These are phyloP conservation scores for Diplodia intermedia DNA, from an alignment of 2,329 filamentous ascomycete genomes.

Conservation along the genomic window DNA sequence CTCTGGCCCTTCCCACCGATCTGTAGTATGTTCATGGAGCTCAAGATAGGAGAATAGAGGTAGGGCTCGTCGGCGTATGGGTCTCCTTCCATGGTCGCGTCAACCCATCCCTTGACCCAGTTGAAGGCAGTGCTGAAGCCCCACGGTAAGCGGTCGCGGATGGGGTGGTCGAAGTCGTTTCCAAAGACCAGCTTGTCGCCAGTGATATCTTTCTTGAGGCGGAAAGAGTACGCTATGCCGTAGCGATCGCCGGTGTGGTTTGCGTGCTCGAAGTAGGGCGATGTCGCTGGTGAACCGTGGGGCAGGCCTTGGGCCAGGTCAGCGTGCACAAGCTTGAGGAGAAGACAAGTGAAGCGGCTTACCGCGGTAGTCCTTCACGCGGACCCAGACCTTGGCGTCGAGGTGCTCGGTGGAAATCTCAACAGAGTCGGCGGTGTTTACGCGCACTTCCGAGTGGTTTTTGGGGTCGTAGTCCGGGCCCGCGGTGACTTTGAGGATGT, in stretches of 20 bases:
- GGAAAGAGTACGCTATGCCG: conserved; percentile 80
- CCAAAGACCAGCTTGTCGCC: conserved; percentile 84
- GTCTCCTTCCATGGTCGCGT: conserved; percentile 89
- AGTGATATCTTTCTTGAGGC: conserved; percentile 70
- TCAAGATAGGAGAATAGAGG: conserved; percentile 81
- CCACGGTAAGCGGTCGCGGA: conserved; percentile 82
- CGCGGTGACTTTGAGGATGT: conserved; percentile 81
- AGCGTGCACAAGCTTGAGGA: background rate
- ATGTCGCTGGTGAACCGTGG: conserved; percentile 69
- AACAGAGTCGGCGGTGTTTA: conserved; percentile 72
- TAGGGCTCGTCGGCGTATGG: conserved; percentile 86
- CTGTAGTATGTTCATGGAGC: conserved; percentile 77
- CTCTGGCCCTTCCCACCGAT: conserved; percentile 59
- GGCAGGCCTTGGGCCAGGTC: conserved; percentile 67
- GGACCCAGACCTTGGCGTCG: conserved; percentile 73
- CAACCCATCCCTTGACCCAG: conserved; percentile 88
- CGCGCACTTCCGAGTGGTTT: conserved; percentile 75
- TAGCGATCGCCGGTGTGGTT: conserved; percentile 81
- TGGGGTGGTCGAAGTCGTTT: conserved; percentile 93
- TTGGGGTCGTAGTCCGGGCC: conserved; percentile 75
- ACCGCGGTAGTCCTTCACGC: conserved; percentile 69
- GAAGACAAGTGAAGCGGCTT: conserved; percentile 26
- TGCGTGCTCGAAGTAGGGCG: conserved; percentile 76
- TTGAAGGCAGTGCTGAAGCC: conserved; percentile 85
- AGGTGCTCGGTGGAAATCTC: conserved; percentile 69